A percentile compares a stretch with the other conserved stretches of the same genome.
These are phyloP conservation scores for Starmerella ratchasimensis DNA, from an alignment of 805 yeast genomes.

Conservation along the genomic window DNA sequence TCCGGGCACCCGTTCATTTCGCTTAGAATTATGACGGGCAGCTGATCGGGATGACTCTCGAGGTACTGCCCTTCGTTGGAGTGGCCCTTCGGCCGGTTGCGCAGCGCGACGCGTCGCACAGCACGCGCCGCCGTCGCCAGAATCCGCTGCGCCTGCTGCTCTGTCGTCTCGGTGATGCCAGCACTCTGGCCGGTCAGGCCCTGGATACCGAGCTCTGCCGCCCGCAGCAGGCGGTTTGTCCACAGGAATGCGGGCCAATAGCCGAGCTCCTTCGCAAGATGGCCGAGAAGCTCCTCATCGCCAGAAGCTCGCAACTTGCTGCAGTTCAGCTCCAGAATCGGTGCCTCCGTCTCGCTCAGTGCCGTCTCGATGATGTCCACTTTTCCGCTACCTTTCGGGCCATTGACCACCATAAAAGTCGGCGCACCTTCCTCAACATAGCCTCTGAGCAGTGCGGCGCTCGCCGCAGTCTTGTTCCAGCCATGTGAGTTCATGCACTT, in stretches of 20 bases:
- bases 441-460: constrained; percentile 53
- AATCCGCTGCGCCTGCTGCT: constrained; percentile 24
- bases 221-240: constrained; percentile 65
- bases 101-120: constrained; percentile 47
- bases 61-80: constrained; percentile 10
- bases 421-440: constrained; percentile 83
- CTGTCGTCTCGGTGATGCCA: constrained; percentile 23
- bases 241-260: constrained; percentile 91
- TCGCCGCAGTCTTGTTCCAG: constrained; percentile 4
- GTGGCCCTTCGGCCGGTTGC: constrained; percentile 22
- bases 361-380: constrained; percentile 43
- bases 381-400: constrained; percentile 95
- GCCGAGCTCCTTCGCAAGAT: constrained; percentile 65
- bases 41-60: constrained; percentile 13
- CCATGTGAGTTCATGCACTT: background rate
- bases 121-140: constrained; percentile 34
- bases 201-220: constrained; percentile 73
- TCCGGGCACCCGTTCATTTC: constrained; percentile 18
- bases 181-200: constrained; percentile 71
- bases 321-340: constrained; percentile 62
- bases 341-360: constrained; percentile 39
- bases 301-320: constrained; percentile 51
- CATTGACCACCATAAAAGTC: constrained; percentile 78
- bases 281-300: constrained; percentile 54
- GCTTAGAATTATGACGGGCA: constrained; percentile 18